phyloP scores from a whole-genome alignment of 2,329 filamentous ascomycete species.

The Alternaria viburni region DNA sequence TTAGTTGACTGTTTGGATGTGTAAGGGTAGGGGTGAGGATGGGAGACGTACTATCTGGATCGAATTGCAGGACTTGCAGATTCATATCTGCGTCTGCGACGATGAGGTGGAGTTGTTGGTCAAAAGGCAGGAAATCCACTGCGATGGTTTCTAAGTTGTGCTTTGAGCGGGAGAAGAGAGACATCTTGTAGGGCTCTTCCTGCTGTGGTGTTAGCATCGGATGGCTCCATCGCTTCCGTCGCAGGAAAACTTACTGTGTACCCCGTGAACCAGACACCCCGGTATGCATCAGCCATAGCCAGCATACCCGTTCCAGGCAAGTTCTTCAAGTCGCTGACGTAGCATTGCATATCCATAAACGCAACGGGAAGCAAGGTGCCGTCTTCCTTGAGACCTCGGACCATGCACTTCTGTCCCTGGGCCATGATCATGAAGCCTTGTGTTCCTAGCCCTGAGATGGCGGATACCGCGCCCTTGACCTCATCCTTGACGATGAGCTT shows the following conservation, averaged over 20 bases:
- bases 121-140: constrained; percentile 88
- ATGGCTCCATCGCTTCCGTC: too few species aligned
- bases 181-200: constrained; percentile 96
- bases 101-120: constrained; percentile 80
- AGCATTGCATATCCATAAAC: constrained; percentile 97
- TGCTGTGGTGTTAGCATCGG: constrained; percentile 18
- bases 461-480: constrained; percentile 89
- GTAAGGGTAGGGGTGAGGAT: background rate
- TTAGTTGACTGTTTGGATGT: constrained; percentile 1
- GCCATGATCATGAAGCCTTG: constrained; percentile 89
- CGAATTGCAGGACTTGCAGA: constrained; percentile 88
- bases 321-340: constrained; percentile 84
- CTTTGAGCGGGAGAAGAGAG: constrained; percentile 86
- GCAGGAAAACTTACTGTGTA: constrained; percentile 68
- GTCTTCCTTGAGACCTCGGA: constrained; percentile 93
- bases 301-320: constrained; percentile 84
- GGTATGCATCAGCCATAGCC: constrained; percentile 86
- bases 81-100: constrained; percentile 85
- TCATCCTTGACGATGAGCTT: constrained; percentile 90
- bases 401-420: constrained; percentile 97
- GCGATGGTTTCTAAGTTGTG: constrained; percentile 78
- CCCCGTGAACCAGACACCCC: constrained; percentile 94
- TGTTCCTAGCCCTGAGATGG: constrained; percentile 80
- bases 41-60: constrained; percentile 75
- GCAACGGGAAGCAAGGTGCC: constrained; percentile 90